Percentiles rank a stretch among this genome's conserved stretches.
Evolutionary conservation across 441 rosid species (phyloP).

Genomic region (Pelargonium australe): DNA sequence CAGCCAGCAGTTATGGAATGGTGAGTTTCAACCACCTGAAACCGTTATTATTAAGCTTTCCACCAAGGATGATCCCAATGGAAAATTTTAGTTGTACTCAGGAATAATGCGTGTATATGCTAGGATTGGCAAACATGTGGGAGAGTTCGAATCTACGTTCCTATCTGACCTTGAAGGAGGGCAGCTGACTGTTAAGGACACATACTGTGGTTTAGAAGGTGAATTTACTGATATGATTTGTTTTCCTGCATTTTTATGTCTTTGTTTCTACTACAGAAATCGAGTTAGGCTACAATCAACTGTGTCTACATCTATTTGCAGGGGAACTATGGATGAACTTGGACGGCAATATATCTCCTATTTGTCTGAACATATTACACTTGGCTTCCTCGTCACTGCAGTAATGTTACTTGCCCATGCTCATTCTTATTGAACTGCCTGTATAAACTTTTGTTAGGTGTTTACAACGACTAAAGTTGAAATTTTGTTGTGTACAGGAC

Average conservation of each 20-base stretch:
- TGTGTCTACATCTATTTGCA: conserved; percentile 31
- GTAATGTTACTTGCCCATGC: conserved; percentile 34
- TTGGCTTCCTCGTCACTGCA: conserved; percentile 53
- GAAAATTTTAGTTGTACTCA: conserved; percentile 9
- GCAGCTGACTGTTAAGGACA: conserved; percentile 32
- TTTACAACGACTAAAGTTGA: conserved; percentile 23
- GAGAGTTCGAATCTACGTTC: conserved; percentile 71
- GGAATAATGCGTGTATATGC: conserved; percentile 22
- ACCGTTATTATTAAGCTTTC: conserved; percentile 20
- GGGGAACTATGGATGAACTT: conserved; percentile 93
- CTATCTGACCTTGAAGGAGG: conserved; percentile 70
- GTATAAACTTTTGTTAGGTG: conserved; percentile 15
- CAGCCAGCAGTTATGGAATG: conserved; percentile 71
- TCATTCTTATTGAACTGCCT: conserved; percentile 15
- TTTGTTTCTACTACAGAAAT: conserved; percentile 16
- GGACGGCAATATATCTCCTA: conserved; percentile 82
- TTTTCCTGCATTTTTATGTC: conserved; percentile 17
- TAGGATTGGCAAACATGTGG: conserved; percentile 73
- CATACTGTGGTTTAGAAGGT: conserved; percentile 69
- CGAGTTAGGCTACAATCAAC: conserved; percentile 10
- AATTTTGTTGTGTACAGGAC: conserved; percentile 42
- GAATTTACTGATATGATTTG: conserved; percentile 14
- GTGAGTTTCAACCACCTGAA: conserved; percentile 32
- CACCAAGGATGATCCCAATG: conserved; percentile 17
- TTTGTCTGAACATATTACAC: conserved; percentile 73